These are phyloP conservation scores for Detonula confervacea DNA, from an alignment of 352 stramenopile species.

Conservation along the genomic window DNA sequence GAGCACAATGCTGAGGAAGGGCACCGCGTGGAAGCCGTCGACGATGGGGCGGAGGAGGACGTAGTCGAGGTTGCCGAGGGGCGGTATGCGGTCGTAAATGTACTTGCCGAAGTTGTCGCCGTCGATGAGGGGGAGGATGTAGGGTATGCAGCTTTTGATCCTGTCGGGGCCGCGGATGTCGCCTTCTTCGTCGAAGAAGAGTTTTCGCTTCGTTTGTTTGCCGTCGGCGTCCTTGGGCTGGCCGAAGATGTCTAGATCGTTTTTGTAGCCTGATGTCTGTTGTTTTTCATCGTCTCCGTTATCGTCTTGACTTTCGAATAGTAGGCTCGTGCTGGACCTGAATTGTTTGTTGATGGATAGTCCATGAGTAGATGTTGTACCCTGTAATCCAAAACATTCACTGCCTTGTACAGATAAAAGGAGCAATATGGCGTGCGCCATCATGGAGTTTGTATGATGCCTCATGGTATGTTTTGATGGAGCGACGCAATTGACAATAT, in stretches of 20 bases:
- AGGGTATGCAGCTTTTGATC: constrained; percentile 59
- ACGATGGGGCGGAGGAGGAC: constrained; percentile 65
- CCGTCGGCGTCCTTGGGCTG: constrained; percentile 26
- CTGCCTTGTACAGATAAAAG: not conserved
- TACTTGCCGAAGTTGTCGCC: constrained; percentile 74
- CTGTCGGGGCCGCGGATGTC: constrained; percentile 39
- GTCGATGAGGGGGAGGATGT: constrained; percentile 57
- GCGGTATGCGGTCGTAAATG: constrained; percentile 75
- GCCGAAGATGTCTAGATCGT: constrained; percentile 48
- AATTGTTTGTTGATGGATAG: constrained; percentile 4
- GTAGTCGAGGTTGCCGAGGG: constrained; percentile 59
- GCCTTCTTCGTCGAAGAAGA: constrained; percentile 38
- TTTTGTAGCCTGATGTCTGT: constrained; percentile 11
- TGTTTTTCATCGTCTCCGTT: constrained; percentile 13
- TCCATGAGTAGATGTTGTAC: not conserved
- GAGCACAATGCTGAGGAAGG: constrained; percentile 62
- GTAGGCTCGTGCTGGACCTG: constrained; percentile 4
- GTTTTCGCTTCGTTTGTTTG: constrained; percentile 25
- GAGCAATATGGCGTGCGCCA: not conserved
- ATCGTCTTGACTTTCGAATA: constrained; percentile 17
- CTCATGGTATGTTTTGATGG: too few species aligned
- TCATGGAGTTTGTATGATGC: too few species aligned
- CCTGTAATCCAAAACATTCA: constrained; percentile 1
- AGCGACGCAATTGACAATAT: too few species aligned
- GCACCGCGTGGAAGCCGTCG: constrained; percentile 44